Base-by-base conservation (phyloP, 2,329 filamentous ascomycete species). In the Colletotrichum destructivum region DNA sequence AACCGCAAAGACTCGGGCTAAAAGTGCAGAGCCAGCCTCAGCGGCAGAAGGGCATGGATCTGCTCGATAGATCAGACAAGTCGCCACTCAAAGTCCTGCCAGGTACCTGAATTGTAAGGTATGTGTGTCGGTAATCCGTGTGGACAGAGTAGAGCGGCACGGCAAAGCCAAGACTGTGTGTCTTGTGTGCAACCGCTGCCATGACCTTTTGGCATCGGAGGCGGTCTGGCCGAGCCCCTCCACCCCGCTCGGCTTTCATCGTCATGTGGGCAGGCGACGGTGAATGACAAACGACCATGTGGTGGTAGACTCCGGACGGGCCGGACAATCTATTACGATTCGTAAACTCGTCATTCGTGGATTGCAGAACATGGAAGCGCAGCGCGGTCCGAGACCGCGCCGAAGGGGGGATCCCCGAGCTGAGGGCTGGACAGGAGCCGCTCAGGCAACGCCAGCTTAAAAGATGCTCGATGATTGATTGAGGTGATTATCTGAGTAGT, bases 321-420 rank as follows among this genome's bases (percentile, higher is more conserved):
- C 56, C 68, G 64, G 21, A 51, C 40, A 62, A 68, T 62, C 49
- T 63, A 73, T 73, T 73, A 73, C 71, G 62, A 59, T 71, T 72
- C 38, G 46, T 49, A 72, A 73, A 73, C 26, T 54, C 54, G 49
- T 70, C 62, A 72, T 73, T 73, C 71, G 71, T 72, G 71, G 71
- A 63, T 59, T 52, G 56, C n/a, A 23, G 35, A 38, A 59, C 26
- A 23, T 56, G 4, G 40, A 42, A 21, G 18, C 52, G 31, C 52
- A 61, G n/a, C 61, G 56, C 38, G 47, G 56, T 26, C 49, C 59
- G 44, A 63, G 49, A 51, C 18, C 56, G 68, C 64, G 65, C 54
- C 55, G 56, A 57, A 11, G 44, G 59, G n/a, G 35, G 35, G 35
- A 38, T 23, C 31, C 44, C 44, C 44, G 26, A 40, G 44, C 16